These are phyloP conservation scores for Sugiyamaella boreocaroliniensis DNA, from an alignment of 805 yeast genomes.

Conservation along the genomic window DNA sequence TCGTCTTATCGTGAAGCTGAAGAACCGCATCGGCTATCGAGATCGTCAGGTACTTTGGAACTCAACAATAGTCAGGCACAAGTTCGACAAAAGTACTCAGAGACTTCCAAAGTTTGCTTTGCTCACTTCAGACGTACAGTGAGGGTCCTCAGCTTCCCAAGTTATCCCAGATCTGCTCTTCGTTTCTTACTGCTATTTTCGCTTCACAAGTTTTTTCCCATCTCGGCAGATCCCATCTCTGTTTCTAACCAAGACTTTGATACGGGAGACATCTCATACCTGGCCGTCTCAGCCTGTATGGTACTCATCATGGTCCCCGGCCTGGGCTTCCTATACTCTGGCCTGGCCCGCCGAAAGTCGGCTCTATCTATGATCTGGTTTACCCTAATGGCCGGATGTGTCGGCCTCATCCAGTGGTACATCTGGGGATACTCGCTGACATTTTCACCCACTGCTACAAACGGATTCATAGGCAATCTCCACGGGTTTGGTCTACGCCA, in stretches of 20 bases:
- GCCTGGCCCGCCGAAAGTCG: slow-evolving; percentile 83
- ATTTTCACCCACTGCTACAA: slow-evolving; percentile 69
- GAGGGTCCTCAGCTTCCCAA: no score
- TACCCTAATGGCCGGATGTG: slow-evolving; percentile 62
- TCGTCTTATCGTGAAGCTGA: no score
- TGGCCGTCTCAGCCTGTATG: slow-evolving; percentile 36
- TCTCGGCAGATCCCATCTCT: no score
- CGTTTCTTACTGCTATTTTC: not conserved
- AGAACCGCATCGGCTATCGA: no score
- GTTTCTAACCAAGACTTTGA: slow-evolving; percentile 23
- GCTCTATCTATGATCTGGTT: slow-evolving; percentile 83
- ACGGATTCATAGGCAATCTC: slow-evolving; percentile 82
- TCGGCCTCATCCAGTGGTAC: slow-evolving; percentile 86
- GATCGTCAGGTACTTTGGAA: no score
- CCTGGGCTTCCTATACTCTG: slow-evolving; percentile 84
- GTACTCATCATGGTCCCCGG: slow-evolving; percentile 95
- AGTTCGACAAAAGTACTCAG: no score
- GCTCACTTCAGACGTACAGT: no score
- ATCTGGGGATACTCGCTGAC: slow-evolving; percentile 98
- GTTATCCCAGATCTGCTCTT: not conserved
- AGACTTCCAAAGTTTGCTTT: no score
- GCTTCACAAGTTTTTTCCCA: no score
- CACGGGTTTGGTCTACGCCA: slow-evolving; percentile 75
- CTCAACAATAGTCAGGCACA: no score
- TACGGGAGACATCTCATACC: slow-evolving; percentile 35